Evolutionary conservation across 2,329 filamentous ascomycete genomes (phyloP).

Genomic region (Verticillium alfalfae): DNA sequence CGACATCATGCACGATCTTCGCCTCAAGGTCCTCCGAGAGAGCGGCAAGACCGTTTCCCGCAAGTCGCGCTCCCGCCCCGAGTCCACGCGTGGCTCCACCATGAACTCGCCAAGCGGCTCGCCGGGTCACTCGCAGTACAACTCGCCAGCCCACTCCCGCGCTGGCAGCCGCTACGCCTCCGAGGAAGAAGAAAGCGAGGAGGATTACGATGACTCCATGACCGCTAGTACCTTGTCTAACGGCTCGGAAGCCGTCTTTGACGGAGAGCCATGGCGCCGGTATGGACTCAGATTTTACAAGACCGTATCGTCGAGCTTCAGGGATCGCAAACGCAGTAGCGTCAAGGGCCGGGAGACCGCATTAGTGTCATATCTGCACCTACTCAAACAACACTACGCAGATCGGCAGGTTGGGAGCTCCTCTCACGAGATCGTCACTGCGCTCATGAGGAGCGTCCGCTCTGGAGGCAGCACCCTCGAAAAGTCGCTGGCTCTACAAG

Average conservation of each 20-base stretch:
- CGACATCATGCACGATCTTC: constrained; percentile 52
- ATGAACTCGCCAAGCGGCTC: constrained; percentile 52
- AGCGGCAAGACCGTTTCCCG: constrained; percentile 67
- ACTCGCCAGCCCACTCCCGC: constrained; percentile 54
- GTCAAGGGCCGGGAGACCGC: constrained; percentile 63
- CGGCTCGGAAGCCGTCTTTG: constrained; percentile 45
- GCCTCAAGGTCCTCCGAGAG: constrained; percentile 64
- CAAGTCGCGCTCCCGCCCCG: constrained; percentile 56
- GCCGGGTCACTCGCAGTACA: constrained; percentile 49
- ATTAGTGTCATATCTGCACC: constrained; percentile 55
- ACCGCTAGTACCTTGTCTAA: constrained; percentile 35
- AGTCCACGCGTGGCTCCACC: constrained; percentile 53
- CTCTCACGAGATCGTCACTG: constrained; percentile 55
- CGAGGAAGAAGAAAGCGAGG: constrained; percentile 56
- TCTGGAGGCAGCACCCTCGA: constrained; percentile 64
- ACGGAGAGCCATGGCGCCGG: constrained; percentile 47
- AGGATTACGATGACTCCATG: constrained; percentile 44
- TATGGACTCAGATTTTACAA: constrained; percentile 58
- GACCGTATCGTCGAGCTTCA: constrained; percentile 67
- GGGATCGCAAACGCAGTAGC: constrained; percentile 69
- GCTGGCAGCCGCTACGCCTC: constrained; percentile 58
- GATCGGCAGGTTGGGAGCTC: constrained; percentile 54
- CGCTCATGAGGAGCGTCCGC: constrained; percentile 66
- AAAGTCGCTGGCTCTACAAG: constrained; percentile 64
- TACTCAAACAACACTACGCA: constrained; percentile 64